phyloP scores from a whole-genome alignment of 1,284 basidiomycete genomes.

The Cerioporus squamosus region DNA sequence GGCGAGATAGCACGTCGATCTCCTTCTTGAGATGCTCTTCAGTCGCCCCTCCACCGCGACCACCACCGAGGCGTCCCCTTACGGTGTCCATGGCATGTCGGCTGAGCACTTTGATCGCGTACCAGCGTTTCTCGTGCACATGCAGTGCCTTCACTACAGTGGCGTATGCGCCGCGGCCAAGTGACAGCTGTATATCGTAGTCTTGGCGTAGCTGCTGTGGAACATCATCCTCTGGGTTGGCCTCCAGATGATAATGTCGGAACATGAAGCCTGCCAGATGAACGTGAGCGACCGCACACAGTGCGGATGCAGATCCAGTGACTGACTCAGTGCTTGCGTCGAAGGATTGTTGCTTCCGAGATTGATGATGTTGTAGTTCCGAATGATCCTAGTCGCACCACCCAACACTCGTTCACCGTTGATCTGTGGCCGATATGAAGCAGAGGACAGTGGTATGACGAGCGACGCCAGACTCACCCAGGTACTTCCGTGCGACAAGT shows the following conservation, averaged over 20 bases:
- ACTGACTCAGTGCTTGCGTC: too few species aligned
- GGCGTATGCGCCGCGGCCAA: constrained; percentile 82
- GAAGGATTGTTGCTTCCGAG: constrained; percentile 33
- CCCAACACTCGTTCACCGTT: neutral
- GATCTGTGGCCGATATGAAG: neutral
- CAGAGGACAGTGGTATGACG: neutral
- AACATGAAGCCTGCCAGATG: constrained; percentile 48
- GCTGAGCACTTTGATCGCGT: constrained; percentile 78
- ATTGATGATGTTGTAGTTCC: neutral
- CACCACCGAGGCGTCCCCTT: neutral
- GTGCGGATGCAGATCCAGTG: neutral
- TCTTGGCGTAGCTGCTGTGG: constrained; percentile 43
- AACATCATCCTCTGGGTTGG: constrained; percentile 51
- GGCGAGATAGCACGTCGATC: constrained; percentile 75
- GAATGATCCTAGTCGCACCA: neutral
- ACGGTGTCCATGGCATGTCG: constrained; percentile 33
- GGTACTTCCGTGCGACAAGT: constrained; percentile 84
- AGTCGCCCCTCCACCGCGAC: neutral
- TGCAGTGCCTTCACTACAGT: constrained; percentile 73
- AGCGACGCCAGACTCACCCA: constrained; percentile 58
- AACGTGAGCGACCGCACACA: neutral
- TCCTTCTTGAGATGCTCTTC: constrained; percentile 42
- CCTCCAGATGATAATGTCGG: constrained; percentile 47
- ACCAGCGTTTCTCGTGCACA: constrained; percentile 59
- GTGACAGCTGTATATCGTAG: constrained; percentile 68